Evolutionary conservation across 208 protist genomes (phyloP).

Genomic region (Leishmania aethiopica): DNA sequence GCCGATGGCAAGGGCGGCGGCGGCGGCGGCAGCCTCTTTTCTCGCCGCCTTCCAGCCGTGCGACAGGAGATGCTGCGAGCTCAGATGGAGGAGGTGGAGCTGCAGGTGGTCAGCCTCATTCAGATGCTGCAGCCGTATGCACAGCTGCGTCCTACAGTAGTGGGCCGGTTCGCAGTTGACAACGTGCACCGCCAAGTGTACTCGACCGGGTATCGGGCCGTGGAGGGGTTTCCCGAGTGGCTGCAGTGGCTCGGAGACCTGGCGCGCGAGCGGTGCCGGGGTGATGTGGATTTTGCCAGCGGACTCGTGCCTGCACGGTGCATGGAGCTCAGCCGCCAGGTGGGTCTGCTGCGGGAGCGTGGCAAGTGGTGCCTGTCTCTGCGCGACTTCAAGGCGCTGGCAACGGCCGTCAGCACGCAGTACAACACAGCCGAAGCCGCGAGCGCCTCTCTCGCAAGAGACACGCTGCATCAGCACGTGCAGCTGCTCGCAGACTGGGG

Average conservation of each 20-base stretch:
- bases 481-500: slow-evolving; percentile 74
- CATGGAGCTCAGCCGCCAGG: slow-evolving; percentile 39
- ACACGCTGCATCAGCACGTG: slow-evolving; percentile 66
- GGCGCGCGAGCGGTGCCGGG: slow-evolving; percentile 51
- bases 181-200: slow-evolving; percentile 59
- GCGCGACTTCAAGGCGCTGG: slow-evolving; percentile 63
- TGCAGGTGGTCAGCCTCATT: slow-evolving; percentile 68
- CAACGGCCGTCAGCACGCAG: slow-evolving; percentile 40
- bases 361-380: slow-evolving; percentile 62
- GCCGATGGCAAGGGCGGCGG: slow-evolving; percentile 6
- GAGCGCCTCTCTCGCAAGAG: slow-evolving; percentile 7
- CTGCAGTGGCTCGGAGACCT: slow-evolving; percentile 72
- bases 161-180: slow-evolving; percentile 73
- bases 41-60: slow-evolving; percentile 9
- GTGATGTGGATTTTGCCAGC: slow-evolving; percentile 74
- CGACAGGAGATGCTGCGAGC: slow-evolving; percentile 29
- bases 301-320: slow-evolving; percentile 60
- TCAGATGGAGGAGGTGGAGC: slow-evolving; percentile 57
- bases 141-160: slow-evolving; percentile 66
- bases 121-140: slow-evolving; percentile 62
- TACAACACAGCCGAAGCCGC: slow-evolving; percentile 28
- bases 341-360: slow-evolving; percentile 31
- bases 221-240: slow-evolving; percentile 64
- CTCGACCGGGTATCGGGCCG: slow-evolving; percentile 38
- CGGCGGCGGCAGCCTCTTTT: slow-evolving; percentile 1